Percentiles rank a stretch among this genome's conserved stretches.
Evolutionary conservation across 768 basidiomycete species (phyloP).

Genomic region (Podaxis sp.): DNA sequence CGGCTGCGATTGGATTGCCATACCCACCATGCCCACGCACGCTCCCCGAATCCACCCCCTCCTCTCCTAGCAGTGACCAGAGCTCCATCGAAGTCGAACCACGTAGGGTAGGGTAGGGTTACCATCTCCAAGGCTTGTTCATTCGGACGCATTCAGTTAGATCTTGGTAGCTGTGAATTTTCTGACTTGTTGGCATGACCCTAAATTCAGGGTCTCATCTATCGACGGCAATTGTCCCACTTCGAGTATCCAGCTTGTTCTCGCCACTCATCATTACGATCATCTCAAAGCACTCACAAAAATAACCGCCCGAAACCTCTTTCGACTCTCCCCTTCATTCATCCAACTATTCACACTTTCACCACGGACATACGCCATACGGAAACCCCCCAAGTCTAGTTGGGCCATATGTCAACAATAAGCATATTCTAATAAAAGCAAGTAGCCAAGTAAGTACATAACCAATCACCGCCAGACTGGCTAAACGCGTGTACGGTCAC

Average conservation of each 20-base stretch:
- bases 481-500: neutral
- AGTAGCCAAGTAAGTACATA: neutral
- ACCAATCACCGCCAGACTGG: neutral
- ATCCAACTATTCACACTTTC: neutral
- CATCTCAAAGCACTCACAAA: neutral
- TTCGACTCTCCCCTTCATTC: neutral
- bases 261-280: neutral
- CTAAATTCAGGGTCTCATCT: neutral
- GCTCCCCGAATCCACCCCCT: neutral
- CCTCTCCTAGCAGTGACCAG: neutral
- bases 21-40: neutral
- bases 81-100: neutral
- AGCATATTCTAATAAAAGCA: conserved; percentile 2
- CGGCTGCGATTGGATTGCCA: neutral
- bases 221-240: neutral
- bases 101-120: neutral
- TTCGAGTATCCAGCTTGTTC: neutral
- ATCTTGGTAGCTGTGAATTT: neutral
- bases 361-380: conserved; percentile 1
- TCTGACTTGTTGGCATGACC: neutral
- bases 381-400: neutral
- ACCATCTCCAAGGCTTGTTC: neutral
- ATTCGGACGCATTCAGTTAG: neutral
- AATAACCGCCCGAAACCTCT: neutral
- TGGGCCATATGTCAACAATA: conserved; percentile 2